These are phyloP conservation scores for Cucurbitaria berberidis DNA, from an alignment of 2,329 filamentous ascomycete genomes.

Conservation along the genomic window DNA sequence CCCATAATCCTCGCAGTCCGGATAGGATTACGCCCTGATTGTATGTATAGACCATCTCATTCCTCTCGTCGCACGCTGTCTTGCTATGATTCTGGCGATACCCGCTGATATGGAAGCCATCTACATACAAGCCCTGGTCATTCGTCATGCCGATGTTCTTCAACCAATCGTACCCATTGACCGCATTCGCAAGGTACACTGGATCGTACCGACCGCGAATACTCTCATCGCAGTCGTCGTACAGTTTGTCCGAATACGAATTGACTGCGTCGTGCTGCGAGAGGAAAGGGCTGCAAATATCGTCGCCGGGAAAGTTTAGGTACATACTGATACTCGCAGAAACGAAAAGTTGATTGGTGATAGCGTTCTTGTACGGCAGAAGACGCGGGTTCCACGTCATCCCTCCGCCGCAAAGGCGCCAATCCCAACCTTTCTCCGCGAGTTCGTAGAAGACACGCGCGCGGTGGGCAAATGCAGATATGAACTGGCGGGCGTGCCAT, in stretches of 20 bases:
- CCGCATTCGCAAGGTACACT: conserved; percentile 73
- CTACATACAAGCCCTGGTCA: conserved; percentile 73
- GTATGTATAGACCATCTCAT: conserved; percentile 93
- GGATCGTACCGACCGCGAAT: conserved; percentile 56
- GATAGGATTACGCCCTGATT: conserved; percentile 92
- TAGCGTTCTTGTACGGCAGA: conserved; percentile 89
- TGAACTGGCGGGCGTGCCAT: conserved; percentile 82
- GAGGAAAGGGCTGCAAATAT: conserved; percentile 72
- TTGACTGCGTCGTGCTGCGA: no score
- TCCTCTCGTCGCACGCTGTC: conserved; percentile 76
- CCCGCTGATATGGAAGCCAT: conserved; percentile 85
- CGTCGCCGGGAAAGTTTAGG: conserved; percentile 81
- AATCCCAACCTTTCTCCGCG: conserved; percentile 81
- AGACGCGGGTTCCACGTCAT: conserved; percentile 87
- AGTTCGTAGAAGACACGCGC: conserved; percentile 86
- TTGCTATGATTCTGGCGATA: conserved; percentile 64
- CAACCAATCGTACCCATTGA: conserved; percentile 83
- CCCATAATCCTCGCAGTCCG: conserved; percentile 79
- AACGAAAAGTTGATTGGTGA: conserved; percentile 91
- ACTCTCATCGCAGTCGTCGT: conserved; percentile 15
- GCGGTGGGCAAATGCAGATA: conserved; percentile 78
- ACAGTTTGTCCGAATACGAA: no score
- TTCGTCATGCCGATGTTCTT: conserved; percentile 81
- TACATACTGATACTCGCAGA: conserved; percentile 89
- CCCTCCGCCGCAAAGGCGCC: conserved; percentile 78